Percentiles rank a stretch among this genome's conserved stretches.
phyloP scores from a whole-genome alignment of 1,284 basidiomycete species.

The Pascua guehoae region DNA sequence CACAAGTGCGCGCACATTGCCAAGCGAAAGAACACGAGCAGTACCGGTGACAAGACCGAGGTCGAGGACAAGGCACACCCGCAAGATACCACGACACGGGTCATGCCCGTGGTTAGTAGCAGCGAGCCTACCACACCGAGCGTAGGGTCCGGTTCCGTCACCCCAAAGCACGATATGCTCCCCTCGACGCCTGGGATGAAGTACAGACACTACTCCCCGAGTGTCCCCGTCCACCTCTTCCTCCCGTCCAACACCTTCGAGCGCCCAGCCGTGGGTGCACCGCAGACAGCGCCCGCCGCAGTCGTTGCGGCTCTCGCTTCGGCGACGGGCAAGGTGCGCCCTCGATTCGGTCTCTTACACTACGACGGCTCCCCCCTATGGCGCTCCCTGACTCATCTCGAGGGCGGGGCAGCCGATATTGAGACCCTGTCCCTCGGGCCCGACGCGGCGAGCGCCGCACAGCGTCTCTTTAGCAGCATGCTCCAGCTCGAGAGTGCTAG shows the following conservation, averaged over 20 bases:
- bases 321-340: background rate
- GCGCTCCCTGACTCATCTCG: conserved; percentile 2
- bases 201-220: conserved; percentile 93
- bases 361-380: conserved; percentile 59
- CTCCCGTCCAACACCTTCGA: conserved; percentile 52
- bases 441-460: conserved; percentile 68
- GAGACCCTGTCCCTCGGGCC: conserved; percentile 59
- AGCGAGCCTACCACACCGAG: too few species aligned
- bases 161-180: conserved; percentile 38
- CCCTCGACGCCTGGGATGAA: conserved; percentile 99
- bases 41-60: background rate
- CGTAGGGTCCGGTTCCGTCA: too few species aligned
- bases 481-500: conserved; percentile 63
- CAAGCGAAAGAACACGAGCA: background rate
- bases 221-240: conserved; percentile 74
- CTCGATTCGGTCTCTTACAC: conserved; percentile 63
- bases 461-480: conserved; percentile 81
- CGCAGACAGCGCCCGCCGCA: conserved; percentile 2
- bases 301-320: conserved; percentile 6
- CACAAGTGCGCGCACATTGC: background rate
- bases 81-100: too few species aligned
- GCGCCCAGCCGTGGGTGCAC: conserved; percentile 49
- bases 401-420: conserved; percentile 16
- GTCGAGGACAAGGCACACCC: background rate
- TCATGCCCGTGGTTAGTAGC: background rate